These are phyloP conservation scores for Ehretia macrophylla DNA, from an alignment of 257 asterid species.

Conservation along the genomic window DNA sequence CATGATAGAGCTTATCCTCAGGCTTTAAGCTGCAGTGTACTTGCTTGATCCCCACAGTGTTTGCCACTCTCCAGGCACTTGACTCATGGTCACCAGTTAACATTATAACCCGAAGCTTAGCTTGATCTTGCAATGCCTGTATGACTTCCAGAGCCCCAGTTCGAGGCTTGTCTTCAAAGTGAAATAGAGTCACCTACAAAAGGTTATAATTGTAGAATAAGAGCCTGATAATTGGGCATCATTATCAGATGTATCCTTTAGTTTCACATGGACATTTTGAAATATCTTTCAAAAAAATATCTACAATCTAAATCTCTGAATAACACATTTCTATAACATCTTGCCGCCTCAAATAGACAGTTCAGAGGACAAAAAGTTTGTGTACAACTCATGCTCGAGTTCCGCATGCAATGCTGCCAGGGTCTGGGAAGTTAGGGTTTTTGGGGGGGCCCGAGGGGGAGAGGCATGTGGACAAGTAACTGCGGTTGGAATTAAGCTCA, in stretches of 20 bases:
- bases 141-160: slow-evolving; percentile 65
- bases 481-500: no score
- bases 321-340: no score
- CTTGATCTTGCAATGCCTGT: slow-evolving; percentile 62
- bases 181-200: slow-evolving; percentile 83
- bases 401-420: no score
- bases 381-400: no score
- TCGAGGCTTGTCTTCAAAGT: slow-evolving; percentile 92
- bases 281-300: no score
- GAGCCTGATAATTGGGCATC: neutral
- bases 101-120: slow-evolving; percentile 86
- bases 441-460: no score
- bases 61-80: slow-evolving; percentile 92
- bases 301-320: no score
- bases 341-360: no score
- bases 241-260: neutral
- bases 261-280: no score
- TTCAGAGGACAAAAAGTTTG: no score
- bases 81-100: slow-evolving; percentile 94
- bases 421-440: no score
- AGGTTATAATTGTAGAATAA: neutral
- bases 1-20: slow-evolving; percentile 93
- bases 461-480: no score
- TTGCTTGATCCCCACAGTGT: slow-evolving; percentile 85
- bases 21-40: slow-evolving; percentile 89